phyloP scores from a whole-genome alignment of 768 basidiomycete genomes.

The Lanmaoa pseudosensibilis region DNA sequence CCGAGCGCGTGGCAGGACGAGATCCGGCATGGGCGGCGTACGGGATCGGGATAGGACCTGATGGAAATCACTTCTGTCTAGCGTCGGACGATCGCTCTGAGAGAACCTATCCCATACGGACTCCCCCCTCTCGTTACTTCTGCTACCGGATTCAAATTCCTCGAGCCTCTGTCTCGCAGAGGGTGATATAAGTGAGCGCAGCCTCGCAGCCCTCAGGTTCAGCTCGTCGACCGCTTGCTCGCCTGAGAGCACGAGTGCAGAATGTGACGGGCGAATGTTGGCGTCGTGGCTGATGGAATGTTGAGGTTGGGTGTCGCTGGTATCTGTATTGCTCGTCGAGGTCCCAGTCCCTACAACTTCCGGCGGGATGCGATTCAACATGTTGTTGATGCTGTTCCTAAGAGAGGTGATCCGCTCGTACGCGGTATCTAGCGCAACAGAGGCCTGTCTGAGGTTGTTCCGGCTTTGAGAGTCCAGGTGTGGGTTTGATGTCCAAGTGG shows the following conservation, averaged over 20 bases:
- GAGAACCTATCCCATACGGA: constrained; percentile 22
- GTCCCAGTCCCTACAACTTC: constrained; percentile 20
- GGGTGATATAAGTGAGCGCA: constrained; percentile 32
- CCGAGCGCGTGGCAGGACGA: constrained; percentile 21
- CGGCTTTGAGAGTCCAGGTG: constrained; percentile 30
- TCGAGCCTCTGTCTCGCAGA: constrained; percentile 35
- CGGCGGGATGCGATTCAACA: constrained; percentile 42
- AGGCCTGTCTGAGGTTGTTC: constrained; percentile 47
- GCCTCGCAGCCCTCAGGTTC: constrained; percentile 28
- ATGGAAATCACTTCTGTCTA: constrained; percentile 16
- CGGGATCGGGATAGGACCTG: constrained; percentile 21
- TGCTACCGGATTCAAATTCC: constrained; percentile 27
- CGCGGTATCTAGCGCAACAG: constrained; percentile 53
- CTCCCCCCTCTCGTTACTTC: constrained; percentile 16
- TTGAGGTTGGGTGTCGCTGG: constrained; percentile 7
- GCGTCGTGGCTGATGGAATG: constrained; percentile 18
- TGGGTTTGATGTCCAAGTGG: constrained; percentile 13
- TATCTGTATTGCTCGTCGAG: constrained; percentile 1
- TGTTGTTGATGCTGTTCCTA: constrained; percentile 48
- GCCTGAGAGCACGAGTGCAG: constrained; percentile 32
- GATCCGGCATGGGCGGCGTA: constrained; percentile 33
- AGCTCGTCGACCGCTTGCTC: constrained; percentile 28
- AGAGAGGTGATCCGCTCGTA: constrained; percentile 56
- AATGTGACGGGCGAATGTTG: constrained; percentile 31
- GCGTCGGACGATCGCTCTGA: constrained; percentile 17